These are phyloP conservation scores for Tulasnella sp. DNA, from an alignment of 768 basidiomycete species.

Conservation along the genomic window DNA sequence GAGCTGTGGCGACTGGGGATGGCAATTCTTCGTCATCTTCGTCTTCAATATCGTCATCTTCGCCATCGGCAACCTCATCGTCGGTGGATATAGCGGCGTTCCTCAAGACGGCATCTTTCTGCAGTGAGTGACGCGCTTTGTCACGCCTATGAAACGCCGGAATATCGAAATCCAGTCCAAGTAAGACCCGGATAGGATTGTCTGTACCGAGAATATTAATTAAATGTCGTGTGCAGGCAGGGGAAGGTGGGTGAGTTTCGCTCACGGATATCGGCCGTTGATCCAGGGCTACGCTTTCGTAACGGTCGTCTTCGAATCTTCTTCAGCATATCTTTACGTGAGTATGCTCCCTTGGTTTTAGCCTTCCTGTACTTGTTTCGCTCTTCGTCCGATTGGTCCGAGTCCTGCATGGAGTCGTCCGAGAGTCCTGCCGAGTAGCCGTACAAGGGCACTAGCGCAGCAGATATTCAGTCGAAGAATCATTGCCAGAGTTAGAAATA, in stretches of 20 bases:
- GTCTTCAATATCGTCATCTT: too few relatives aligned
- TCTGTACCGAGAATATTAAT: not conserved
- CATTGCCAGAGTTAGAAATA: not conserved
- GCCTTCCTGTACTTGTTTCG: not conserved
- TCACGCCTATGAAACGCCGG: slow-evolving; percentile 10
- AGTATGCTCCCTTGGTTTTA: too few relatives aligned
- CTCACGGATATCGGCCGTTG: too few relatives aligned
- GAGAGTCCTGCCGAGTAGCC: slow-evolving; percentile 1
- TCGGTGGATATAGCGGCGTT: not conserved
- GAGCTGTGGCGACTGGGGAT: not conserved
- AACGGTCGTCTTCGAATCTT: too few relatives aligned
- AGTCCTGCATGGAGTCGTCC: slow-evolving; percentile 5
- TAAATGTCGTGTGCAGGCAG: not conserved
- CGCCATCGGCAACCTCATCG: not conserved
- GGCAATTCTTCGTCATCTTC: too few relatives aligned
- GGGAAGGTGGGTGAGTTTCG: too few relatives aligned
- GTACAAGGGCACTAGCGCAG: not conserved
- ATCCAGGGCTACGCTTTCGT: too few relatives aligned
- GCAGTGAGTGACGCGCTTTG: not conserved
- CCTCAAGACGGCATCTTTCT: not conserved
- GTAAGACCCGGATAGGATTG: not conserved
- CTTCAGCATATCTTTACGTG: too few relatives aligned
- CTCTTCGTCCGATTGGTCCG: not conserved
- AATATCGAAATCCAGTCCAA: slow-evolving; percentile 12
- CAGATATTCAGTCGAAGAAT: not conserved